Base-by-base conservation (phyloP, 768 basidiomycete species). In the Rhizopogon vesiculosus region DNA sequence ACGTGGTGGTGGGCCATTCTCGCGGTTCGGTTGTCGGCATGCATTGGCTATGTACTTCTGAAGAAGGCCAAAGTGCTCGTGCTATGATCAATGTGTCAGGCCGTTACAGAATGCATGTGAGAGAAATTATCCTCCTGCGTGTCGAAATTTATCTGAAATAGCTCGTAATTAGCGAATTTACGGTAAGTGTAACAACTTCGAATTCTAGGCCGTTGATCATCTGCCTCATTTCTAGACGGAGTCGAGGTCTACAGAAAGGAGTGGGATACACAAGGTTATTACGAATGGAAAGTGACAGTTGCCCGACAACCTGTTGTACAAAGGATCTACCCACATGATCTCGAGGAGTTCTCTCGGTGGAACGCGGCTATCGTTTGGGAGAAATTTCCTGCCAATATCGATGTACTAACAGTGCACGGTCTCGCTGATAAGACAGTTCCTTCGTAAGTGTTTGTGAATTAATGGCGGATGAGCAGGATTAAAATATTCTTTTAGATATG, bases 351-450 rank as follows among this genome's bases (percentile, higher is more conserved):
- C 66, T 75, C 79, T 18, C 72, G 64, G 19, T 88, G 85, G 81
- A 82, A 92, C 63, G 80, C 84, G 10, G 80, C 81, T 1, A 71
- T 85, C 31, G 83, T 91, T 28, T 86, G 85, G 83, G 78, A 80
- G 48, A 66, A 74, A 5, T 92, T 93, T 63, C 91, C 91, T 22
- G 59, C 68, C 13, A 57, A 69, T 2, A 76, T 78, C 7, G 80
- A 91, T 66, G 89, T 87, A n/a, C 71, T 93, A 44, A 89, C 85
- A 3, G 64, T 91, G 45, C 91, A 93, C 55, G 91, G 91, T n/a
- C 70, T 91, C 42, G 71, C 72, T 31, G 91, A 93, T 61, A 64
- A 71, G 42, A 79, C 78, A 22, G 87, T 92, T 0, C 85, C 89
- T 13, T 78, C 85, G 86, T 91, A 67, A 66, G 86, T 77, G 16